Evolutionary conservation across 1,284 basidiomycete species (phyloP).

Genomic region (Gymnopus androsaceus): DNA sequence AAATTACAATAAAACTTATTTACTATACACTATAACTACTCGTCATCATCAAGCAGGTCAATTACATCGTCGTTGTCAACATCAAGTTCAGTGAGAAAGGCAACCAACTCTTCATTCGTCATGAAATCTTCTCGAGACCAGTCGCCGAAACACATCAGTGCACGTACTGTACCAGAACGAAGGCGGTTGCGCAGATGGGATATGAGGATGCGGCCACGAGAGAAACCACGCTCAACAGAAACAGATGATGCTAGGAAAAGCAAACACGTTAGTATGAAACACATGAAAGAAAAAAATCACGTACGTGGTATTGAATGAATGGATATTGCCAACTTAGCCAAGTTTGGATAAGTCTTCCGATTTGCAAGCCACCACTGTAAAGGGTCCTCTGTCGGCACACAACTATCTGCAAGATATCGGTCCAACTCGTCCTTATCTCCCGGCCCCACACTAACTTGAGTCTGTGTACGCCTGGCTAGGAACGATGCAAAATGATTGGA

Average conservation of each 20-base stretch:
- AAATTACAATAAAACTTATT: no score
- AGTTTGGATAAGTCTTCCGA: background rate
- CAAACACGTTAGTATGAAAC: background rate
- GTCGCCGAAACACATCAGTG: constrained; percentile 1
- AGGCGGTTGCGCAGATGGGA: no score
- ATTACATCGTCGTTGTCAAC: no score
- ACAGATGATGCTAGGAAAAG: background rate
- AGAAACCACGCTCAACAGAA: background rate
- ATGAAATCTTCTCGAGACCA: background rate
- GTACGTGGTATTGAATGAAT: background rate
- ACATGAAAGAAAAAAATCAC: background rate
- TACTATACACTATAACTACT: no score
- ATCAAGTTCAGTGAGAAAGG: no score
- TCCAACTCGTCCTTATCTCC: background rate
- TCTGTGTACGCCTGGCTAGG: background rate
- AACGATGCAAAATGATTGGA: background rate
- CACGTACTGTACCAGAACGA: background rate
- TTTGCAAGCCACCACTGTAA: constrained; percentile 1
- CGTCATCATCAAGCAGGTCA: no score
- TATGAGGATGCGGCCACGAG: no score
- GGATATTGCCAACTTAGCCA: background rate
- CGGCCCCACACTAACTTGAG: no score
- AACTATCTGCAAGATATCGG: background rate
- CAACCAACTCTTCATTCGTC: background rate
- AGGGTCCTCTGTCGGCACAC: background rate